Evolutionary conservation across 768 basidiomycete genomes (phyloP), one percentile per base, ranked within the genome.

Genomic region (Suillus clintonianus): DNA sequence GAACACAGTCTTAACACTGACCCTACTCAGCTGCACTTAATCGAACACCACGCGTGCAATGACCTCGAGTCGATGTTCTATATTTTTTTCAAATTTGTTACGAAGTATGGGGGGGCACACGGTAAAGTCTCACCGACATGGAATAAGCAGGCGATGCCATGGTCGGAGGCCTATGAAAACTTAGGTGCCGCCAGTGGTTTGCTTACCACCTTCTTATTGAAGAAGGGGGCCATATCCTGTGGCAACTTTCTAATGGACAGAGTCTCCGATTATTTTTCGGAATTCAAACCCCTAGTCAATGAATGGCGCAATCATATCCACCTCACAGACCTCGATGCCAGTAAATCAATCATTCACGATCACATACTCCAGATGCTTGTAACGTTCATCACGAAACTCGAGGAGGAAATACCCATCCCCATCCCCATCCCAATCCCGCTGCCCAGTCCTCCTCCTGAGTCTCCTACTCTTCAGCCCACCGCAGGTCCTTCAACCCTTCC

Each of bases 261-360:
- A 15, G 27, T 51, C 17, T 30, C 50, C 15, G 50, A 17, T 3
- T 51, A 51, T 6, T 51, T 51, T 1, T 0, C 4, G 15, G 27
- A 51, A 30, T 30, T 51, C 17, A 51, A 30, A 15, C 50, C 50
- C 27, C 30, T 51, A 4, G 2, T 51, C 4, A 8, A 51, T 0
- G 3, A 51, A 30, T 51, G 50, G 50, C 17, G 0, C 50, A 0
- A 0, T 51, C 3, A 0, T 30, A 51, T 51, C 17, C 3, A 17
- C 14, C 15, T 0, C 17, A 2, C 0, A 0, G 47, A 24, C 5
- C 6, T 5, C 11, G 13, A 13, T 3, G 6, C 8, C 22, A 1
- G 13, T 14, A 22, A 6, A 14, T 4, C 5, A 10, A 27, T 48
- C 24, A 3, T 13, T 48, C 47, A 48, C 9, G 47, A 48, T 1